Percentiles rank a stretch among this genome's conserved stretches.
Conservation (phyloP, 148 eudicot genomes). For the Rheum nobile region DNA sequence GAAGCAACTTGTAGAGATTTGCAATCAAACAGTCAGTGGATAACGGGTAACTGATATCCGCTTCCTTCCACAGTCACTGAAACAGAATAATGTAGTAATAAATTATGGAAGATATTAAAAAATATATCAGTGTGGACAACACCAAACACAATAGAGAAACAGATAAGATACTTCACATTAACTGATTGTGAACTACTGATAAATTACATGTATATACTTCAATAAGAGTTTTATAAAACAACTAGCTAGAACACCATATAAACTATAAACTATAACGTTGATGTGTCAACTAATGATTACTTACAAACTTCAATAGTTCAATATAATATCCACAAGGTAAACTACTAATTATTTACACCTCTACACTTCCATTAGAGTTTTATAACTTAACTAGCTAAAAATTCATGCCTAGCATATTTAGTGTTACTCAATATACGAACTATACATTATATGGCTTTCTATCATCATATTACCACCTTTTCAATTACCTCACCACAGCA, state of each 20-base stretch:
- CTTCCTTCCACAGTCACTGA: neutral
- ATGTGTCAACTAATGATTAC: neutral
- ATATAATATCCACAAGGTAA: neutral
- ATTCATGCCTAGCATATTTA: neutral
- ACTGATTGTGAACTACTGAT: neutral
- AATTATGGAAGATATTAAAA: neutral
- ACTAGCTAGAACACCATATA: neutral
- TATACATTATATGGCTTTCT: neutral
- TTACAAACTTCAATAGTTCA: neutral
- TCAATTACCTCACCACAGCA: neutral
- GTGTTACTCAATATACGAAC: neutral
- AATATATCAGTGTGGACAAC: neutral
- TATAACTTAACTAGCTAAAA: neutral
- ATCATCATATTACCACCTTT: neutral
- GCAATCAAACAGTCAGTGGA: neutral
- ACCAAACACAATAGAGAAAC: neutral
- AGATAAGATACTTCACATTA: neutral
- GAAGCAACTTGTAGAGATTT: slow-evolving; percentile 4
- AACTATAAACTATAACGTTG: neutral
- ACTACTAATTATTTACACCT: neutral
- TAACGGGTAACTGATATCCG: neutral
- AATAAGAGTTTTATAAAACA: too few relatives aligned
- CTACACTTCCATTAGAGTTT: neutral
- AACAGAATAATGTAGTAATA: neutral
- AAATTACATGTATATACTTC: too few relatives aligned